A percentile compares a stretch with the other conserved stretches of the same genome.
phyloP scores from a whole-genome alignment of 2,329 filamentous ascomycete genomes.

The Fusarium domesticum region DNA sequence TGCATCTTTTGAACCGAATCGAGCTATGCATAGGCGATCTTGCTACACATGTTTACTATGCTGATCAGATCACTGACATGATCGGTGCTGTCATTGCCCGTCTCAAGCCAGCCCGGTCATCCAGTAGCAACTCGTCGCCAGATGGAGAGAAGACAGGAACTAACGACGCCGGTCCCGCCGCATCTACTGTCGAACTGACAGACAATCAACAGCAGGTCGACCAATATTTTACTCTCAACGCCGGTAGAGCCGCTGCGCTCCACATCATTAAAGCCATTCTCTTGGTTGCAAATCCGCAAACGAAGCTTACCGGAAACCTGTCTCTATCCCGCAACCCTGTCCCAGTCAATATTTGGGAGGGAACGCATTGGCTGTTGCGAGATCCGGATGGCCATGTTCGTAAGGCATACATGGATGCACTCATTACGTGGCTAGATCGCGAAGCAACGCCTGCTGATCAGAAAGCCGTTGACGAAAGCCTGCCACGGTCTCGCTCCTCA shows the following conservation, averaged over 20 bases:
- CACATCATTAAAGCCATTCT: constrained; percentile 80
- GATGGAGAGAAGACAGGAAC: constrained; percentile 46
- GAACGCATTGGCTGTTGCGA: constrained; percentile 88
- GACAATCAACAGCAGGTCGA: constrained; percentile 48
- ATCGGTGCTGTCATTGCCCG: constrained; percentile 74
- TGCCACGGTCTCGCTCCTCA: constrained; percentile 44
- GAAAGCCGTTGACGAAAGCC: constrained; percentile 55
- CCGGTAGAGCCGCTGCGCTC: constrained; percentile 64
- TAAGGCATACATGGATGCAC: constrained; percentile 78
- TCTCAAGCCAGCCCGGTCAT: constrained; percentile 62
- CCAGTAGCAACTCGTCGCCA: constrained; percentile 43
- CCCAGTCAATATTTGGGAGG: constrained; percentile 84
- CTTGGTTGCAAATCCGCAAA: constrained; percentile 70
- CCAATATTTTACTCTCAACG: constrained; percentile 50
- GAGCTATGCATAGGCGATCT: constrained; percentile 85
- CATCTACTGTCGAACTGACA: constrained; percentile 38
- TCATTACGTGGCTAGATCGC: constrained; percentile 80
- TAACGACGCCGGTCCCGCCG: constrained; percentile 34
- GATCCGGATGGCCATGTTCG: constrained; percentile 76
- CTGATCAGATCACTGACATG: constrained; percentile 95
- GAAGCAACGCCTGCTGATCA: constrained; percentile 70
- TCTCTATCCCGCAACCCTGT: constrained; percentile 71
- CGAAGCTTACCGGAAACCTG: constrained; percentile 55
- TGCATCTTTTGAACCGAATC: constrained; percentile 65
- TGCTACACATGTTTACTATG: constrained; percentile 94